Percentiles rank a stretch among this genome's conserved stretches.
Evolutionary conservation across 306 rosid genomes (phyloP).

Genomic region (Cicer pinnatifidum): DNA sequence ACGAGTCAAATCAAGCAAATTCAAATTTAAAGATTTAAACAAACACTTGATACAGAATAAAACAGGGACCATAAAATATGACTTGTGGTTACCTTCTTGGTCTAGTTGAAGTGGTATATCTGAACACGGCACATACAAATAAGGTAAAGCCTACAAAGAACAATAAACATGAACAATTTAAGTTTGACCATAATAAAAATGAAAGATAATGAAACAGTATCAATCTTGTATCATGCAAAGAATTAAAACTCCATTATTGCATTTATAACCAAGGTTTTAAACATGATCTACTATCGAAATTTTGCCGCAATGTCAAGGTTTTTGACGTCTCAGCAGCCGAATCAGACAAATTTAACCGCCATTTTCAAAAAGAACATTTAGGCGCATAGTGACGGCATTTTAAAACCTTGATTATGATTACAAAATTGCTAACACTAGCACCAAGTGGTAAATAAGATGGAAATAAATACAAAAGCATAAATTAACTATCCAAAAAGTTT

Average conservation of each 20-base stretch:
- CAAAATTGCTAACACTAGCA: conserved; percentile 4
- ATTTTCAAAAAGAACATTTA: not conserved
- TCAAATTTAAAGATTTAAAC: conserved; percentile 31
- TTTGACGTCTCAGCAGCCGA: no score
- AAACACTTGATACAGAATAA: conserved; percentile 25
- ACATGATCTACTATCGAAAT: not conserved
- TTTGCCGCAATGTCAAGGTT: not conserved
- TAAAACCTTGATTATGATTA: not conserved
- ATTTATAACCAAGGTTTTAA: not conserved
- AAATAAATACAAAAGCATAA: conserved; percentile 5
- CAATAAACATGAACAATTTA: conserved; percentile 32
- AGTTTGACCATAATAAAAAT: not conserved
- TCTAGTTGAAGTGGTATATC: conserved; percentile 61
- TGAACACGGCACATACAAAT: conserved; percentile 77
- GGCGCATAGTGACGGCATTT: not conserved
- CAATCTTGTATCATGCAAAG: conserved; percentile 16
- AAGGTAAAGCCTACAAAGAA: conserved; percentile 76
- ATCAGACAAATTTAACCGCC: not conserved
- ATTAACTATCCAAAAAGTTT: not conserved
- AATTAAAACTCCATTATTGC: not conserved
- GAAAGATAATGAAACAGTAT: conserved; percentile 10
- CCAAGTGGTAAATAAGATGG: not conserved
- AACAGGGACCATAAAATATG: not conserved
- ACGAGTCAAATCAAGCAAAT: not conserved
- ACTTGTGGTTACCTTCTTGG: conserved; percentile 59